phyloP scores from a whole-genome alignment of 139 green algal species.

The Haematococcus lacustris region DNA sequence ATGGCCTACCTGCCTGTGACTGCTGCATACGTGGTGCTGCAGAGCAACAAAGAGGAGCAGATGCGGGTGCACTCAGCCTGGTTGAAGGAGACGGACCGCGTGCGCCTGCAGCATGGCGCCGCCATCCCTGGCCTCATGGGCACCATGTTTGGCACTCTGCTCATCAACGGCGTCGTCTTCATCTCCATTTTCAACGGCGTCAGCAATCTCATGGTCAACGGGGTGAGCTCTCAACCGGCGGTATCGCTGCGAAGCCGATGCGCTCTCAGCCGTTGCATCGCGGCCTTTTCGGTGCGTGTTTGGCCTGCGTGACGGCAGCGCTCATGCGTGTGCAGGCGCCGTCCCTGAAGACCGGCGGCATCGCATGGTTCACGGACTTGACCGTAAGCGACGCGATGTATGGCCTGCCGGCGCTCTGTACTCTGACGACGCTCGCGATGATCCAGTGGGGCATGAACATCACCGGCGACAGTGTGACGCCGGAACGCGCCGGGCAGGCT shows the following conservation, averaged over 20 bases:
- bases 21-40: not conserved
- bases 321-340: constrained; percentile 46
- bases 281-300: not conserved
- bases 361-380: constrained; percentile 80
- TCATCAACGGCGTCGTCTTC: constrained; percentile 34
- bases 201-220: constrained; percentile 29
- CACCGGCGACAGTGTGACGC: constrained; percentile 34
- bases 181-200: constrained; percentile 43
- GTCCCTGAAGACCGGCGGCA: constrained; percentile 59
- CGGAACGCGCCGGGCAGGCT: constrained; percentile 8
- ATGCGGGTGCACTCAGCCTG: constrained; percentile 14
- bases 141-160: constrained; percentile 20
- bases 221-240: too few species aligned
- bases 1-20: not conserved
- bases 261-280: not conserved
- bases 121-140: not conserved
- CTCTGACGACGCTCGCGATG: constrained; percentile 59
- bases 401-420: constrained; percentile 66
- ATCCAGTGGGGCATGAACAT: constrained; percentile 64
- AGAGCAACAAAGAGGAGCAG: constrained; percentile 27
- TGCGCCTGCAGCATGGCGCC: not conserved
- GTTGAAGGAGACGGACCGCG: constrained; percentile 9
- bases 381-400: constrained; percentile 72
- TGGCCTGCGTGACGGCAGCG: too few species aligned
- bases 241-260: not conserved